Conservation (phyloP, 2,329 filamentous ascomycete genomes). For the Pseudopyrenochaeta lycopersici region DNA sequence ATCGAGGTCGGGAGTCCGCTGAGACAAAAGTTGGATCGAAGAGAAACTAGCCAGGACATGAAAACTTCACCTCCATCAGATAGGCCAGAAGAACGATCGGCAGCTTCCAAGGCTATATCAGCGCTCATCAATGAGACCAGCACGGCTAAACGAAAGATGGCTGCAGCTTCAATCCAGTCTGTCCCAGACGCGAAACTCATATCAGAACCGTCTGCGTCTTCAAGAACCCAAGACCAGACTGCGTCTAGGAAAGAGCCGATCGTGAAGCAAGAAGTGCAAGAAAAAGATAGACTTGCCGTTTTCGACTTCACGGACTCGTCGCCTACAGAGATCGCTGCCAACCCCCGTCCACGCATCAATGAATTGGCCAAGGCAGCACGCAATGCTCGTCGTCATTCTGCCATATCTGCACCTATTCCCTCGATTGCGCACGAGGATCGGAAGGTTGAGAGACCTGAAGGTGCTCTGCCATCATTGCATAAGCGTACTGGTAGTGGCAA, state of each 20-base stretch:
- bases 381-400: slow-evolving; percentile 44
- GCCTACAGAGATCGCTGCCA: slow-evolving; percentile 26
- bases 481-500: slow-evolving; percentile 37
- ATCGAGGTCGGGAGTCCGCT: slow-evolving; percentile 46
- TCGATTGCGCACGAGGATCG: slow-evolving; percentile 17
- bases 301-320: slow-evolving; percentile 51
- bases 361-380: slow-evolving; percentile 41
- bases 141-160: slow-evolving; percentile 31
- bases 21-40: slow-evolving; percentile 43
- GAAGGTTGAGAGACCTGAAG: slow-evolving; percentile 21
- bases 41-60: slow-evolving; percentile 22
- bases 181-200: slow-evolving; percentile 5
- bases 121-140: slow-evolving; percentile 43
- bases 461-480: slow-evolving; percentile 31
- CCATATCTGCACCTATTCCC: slow-evolving; percentile 27
- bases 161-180: slow-evolving; percentile 1
- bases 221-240: slow-evolving; percentile 5
- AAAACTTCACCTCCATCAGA: slow-evolving; percentile 21
- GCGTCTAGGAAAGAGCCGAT: slow-evolving; percentile 8
- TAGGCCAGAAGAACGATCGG: slow-evolving; percentile 32
- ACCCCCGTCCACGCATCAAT: slow-evolving; percentile 30
- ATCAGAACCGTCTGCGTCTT: slow-evolving; percentile 4
- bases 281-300: slow-evolving; percentile 44
- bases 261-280: slow-evolving; percentile 20
- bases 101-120: slow-evolving; percentile 44